A percentile compares a stretch with the other conserved stretches of the same genome.
Conservation (phyloP, 768 basidiomycete genomes). For the Xanthoconium purpureum region DNA sequence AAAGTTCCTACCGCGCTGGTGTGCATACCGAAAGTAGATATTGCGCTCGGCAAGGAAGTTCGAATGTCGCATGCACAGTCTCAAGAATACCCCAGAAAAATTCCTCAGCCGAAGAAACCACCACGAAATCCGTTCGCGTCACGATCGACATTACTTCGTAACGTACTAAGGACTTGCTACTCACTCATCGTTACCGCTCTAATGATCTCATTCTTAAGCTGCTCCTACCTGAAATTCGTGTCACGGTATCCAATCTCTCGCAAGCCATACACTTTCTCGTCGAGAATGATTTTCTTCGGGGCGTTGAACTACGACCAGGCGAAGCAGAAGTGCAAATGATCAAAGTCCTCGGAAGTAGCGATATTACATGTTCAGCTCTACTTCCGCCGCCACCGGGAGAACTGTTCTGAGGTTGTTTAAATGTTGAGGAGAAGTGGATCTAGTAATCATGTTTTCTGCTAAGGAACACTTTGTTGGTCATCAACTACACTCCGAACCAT, state of each 20-base stretch:
- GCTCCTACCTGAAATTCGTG: constrained; percentile 78
- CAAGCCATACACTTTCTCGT: constrained; percentile 90
- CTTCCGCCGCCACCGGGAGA: neutral
- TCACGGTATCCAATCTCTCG: constrained; percentile 87
- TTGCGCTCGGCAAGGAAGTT: constrained; percentile 1
- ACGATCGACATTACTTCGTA: constrained; percentile 71
- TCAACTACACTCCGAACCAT: constrained; percentile 21
- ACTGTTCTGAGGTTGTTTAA: neutral
- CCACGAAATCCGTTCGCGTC: constrained; percentile 64
- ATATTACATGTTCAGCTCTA: neutral
- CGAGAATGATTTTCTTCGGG: constrained; percentile 80
- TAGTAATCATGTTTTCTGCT: neutral
- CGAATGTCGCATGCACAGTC: constrained; percentile 1
- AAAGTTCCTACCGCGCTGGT: constrained; percentile 32
- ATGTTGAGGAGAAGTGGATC: neutral
- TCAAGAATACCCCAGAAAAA: constrained; percentile 21
- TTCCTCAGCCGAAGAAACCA: constrained; percentile 46
- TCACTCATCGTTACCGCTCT: neutral
- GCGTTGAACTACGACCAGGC: constrained; percentile 79
- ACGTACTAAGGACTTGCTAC: constrained; percentile 45
- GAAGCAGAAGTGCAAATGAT: constrained; percentile 65
- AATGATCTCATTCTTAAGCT: constrained; percentile 44
- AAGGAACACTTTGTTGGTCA: neutral
- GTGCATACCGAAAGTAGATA: constrained; percentile 8
- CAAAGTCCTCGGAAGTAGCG: constrained; percentile 45